Conservation (phyloP, 164 flowering plant genomes). For the Tetracentron sinense region DNA sequence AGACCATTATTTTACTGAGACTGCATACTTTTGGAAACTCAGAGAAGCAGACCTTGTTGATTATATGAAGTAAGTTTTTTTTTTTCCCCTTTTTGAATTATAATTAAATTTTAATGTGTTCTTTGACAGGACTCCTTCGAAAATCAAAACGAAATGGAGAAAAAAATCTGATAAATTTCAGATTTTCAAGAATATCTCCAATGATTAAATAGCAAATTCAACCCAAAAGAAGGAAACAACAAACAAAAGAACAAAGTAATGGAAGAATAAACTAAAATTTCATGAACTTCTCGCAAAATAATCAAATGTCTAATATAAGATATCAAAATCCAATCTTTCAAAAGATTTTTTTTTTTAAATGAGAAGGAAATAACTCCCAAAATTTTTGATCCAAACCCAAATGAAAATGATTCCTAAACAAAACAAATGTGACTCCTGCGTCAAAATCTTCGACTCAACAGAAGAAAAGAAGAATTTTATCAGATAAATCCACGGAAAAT, state of each 20-base stretch:
- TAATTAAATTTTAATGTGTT: background rate
- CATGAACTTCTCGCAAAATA: no score
- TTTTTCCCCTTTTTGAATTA: background rate
- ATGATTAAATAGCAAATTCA: no score
- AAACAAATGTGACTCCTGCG: background rate
- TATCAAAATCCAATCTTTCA: background rate
- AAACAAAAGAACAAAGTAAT: no score
- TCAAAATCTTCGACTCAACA: background rate
- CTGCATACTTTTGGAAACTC: background rate
- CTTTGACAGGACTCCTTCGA: background rate
- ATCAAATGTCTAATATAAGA: no score
- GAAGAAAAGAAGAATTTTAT: background rate
- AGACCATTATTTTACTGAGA: background rate
- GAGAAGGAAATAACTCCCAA: background rate
- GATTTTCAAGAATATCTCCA: no score
- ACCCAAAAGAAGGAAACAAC: no score
- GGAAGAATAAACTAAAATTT: no score
- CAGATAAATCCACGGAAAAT: background rate
- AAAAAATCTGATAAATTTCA: no score
- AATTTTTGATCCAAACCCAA: background rate
- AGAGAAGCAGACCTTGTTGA: background rate
- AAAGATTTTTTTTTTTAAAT: no score
- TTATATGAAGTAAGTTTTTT: background rate
- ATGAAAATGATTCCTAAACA: no score
- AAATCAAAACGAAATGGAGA: no score